These are phyloP conservation scores for Bolboschoenoplectus hybrid DNA, from an alignment of 202 grass and related monocot species.

Conservation along the genomic window DNA sequence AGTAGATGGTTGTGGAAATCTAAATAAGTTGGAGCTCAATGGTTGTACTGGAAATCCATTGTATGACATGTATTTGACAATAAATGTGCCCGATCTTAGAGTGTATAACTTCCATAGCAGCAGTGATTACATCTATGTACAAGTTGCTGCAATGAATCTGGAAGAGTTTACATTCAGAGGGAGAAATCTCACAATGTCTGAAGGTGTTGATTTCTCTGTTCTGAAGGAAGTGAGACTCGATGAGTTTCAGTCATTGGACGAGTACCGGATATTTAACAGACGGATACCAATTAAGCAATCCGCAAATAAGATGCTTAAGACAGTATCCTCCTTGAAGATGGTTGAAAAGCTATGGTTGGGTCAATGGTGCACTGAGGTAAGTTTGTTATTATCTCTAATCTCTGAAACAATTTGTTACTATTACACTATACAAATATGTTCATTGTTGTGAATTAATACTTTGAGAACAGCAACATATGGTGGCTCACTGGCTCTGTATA, in stretches of 20 bases:
- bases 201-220: not conserved
- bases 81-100: not conserved
- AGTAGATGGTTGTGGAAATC: conserved; percentile 7
- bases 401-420: not conserved
- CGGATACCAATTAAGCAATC: not conserved
- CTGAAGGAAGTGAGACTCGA: conserved; percentile 8
- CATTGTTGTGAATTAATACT: not conserved
- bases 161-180: not conserved
- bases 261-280: conserved; percentile 7
- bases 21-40: conserved; percentile 11
- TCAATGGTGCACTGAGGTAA: conserved; percentile 19
- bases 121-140: conserved; percentile 21
- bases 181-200: conserved; percentile 15
- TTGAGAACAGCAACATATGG: not conserved
- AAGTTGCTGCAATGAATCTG: conserved; percentile 20
- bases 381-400: conserved; percentile 3
- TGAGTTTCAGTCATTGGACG: not conserved
- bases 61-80: conserved; percentile 1
- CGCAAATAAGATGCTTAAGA: not conserved
- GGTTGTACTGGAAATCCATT: not conserved
- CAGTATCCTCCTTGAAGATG: conserved; percentile 22
- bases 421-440: not conserved
- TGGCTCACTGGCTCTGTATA: too few relatives aligned
- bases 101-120: not conserved
- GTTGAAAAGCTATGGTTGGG: not conserved